These are phyloP conservation scores for Auricularia sp. DNA, from an alignment of 768 basidiomycete species.

Conservation along the genomic window DNA sequence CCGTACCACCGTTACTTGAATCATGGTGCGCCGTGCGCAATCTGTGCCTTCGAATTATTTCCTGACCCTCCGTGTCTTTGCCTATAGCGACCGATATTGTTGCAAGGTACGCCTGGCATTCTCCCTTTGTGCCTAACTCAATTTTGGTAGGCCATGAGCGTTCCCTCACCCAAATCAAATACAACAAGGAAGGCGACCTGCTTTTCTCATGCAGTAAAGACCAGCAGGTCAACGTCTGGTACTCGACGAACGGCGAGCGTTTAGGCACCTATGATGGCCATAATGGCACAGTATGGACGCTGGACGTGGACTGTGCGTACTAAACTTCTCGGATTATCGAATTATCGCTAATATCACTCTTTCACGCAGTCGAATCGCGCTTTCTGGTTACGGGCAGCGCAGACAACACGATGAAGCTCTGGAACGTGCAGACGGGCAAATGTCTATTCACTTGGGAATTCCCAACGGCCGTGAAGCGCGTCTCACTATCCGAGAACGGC, in stretches of 20 bases:
- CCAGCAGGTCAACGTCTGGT: conserved; percentile 92
- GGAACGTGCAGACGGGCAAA: conserved; percentile 84
- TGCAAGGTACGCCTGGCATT: background rate
- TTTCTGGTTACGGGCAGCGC: conserved; percentile 88
- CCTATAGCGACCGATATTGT: background rate
- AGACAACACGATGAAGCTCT: conserved; percentile 86
- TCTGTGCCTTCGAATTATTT: no score
- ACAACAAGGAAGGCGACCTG: conserved; percentile 92
- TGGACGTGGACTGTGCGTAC: conserved; percentile 85
- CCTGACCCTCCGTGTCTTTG: no score
- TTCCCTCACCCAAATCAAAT: conserved; percentile 94
- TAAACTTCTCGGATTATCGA: background rate
- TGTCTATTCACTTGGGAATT: conserved; percentile 96
- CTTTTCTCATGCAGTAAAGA: conserved; percentile 96
- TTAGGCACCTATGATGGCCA: conserved; percentile 94
- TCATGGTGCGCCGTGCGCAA: no score
- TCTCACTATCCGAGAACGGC: conserved; percentile 82
- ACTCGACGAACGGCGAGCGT: conserved; percentile 92
- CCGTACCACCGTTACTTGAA: no score
- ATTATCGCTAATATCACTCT: conserved; percentile 5
- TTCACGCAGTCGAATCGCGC: conserved; percentile 57
- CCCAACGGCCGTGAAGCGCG: conserved; percentile 94
- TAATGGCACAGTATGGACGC: conserved; percentile 95
- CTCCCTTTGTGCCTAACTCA: background rate
- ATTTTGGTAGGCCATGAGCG: conserved; percentile 76